A percentile compares a stretch with the other conserved stretches of the same genome.
Conservation (phyloP, 192 early-diverging fungal species). For the Helicostylum pulchrum region DNA sequence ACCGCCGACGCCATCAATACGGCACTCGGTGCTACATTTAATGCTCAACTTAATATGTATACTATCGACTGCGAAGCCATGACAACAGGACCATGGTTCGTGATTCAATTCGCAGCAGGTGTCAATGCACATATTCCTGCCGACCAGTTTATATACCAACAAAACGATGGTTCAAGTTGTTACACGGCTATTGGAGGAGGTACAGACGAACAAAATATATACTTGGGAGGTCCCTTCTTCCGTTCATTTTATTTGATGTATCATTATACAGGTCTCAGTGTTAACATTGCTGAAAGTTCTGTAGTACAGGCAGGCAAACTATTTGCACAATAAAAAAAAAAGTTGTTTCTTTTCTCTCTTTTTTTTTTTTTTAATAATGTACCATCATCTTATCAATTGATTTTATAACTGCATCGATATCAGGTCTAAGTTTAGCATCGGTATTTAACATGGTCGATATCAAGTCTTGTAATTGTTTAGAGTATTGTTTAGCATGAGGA, state of each 20-base stretch:
- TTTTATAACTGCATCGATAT: slow-evolving; percentile 36
- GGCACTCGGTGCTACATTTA: neutral
- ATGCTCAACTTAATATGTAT: neutral
- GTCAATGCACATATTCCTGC: neutral
- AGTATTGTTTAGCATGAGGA: slow-evolving; percentile 49
- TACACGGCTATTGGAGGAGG: neutral
- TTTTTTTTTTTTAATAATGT: no score
- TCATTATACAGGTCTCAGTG: neutral
- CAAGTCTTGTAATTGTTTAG: slow-evolving; percentile 45
- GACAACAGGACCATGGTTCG: neutral
- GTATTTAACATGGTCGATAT: slow-evolving; percentile 59
- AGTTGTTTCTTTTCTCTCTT: no score
- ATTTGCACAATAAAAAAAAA: no score
- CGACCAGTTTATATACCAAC: neutral
- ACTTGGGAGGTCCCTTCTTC: neutral
- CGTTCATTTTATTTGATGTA: neutral
- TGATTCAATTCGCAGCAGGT: neutral
- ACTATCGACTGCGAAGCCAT: neutral
- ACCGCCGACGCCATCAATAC: neutral
- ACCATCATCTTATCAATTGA: neutral
- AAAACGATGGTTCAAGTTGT: neutral
- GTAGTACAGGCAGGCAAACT: no score
- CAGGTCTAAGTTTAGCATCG: slow-evolving; percentile 54
- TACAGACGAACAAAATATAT: neutral
- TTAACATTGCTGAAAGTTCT: no score